Evolutionary conservation across 257 asterid species (phyloP), one percentile per base, ranked within the genome.

Genomic region (Solanum sitiens): DNA sequence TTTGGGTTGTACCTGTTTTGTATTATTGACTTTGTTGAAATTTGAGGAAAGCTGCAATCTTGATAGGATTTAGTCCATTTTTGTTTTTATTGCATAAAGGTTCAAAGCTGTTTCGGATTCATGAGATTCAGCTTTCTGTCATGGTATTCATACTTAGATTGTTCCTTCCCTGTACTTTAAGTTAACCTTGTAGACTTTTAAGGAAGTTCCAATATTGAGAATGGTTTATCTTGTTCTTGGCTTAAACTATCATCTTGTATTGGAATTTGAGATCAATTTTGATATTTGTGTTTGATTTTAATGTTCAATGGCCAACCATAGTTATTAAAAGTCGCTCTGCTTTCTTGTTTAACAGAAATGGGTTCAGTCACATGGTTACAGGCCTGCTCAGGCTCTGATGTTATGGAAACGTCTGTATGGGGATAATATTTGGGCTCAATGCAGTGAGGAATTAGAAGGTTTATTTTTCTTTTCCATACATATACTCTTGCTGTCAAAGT

Each of bases 361-460:
- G 99, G 95, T 95, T 84, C 93, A 93, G 83, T 95, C 95, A 15
- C 95, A 93, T 86, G 99, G 98, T 86, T 97, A 85, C 89, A 94
- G 96, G 91, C 95, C 98, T 87, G 95, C 87, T 88, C 99, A 97
- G 93, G 99, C 99, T 83, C 75, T 97, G 93, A 97, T 97, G 99
- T 77, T 97, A 80, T 96, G 99, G 99, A 97, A 95, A 90, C 94
- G 96, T 89, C 92, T 96, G 12, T 96, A 96, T 68, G 94, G 97
- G 67, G 89, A 95, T 87, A 93, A 94, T 89, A 89, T 92, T 40
- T 96, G 98, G 99, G 99, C 98, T 86, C 92, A 89, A 27, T 77
- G 89, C 89, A 21, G 32, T 47, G 98, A 94, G 84, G 98, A 96
- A 87, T 87, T 95, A 67, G 93, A 95, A 95, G 98, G 99, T 95